Conservation (phyloP, 495 filamentous ascomycete species). For the Tuber brumale region DNA sequence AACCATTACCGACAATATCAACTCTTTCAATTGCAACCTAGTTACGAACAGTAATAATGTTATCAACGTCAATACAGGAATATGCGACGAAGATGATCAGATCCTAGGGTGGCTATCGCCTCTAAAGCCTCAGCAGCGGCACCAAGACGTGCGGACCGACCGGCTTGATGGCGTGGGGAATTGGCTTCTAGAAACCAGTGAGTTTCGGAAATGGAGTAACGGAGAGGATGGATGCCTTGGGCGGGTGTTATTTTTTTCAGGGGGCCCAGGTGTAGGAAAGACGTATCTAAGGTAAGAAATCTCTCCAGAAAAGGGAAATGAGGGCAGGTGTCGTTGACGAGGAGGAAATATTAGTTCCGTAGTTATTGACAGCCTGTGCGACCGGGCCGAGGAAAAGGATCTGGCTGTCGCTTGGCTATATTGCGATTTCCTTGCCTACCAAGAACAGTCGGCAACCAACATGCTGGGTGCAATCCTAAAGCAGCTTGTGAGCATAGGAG, state of each 20-base stretch:
- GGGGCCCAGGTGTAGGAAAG: background rate
- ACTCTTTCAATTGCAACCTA: background rate
- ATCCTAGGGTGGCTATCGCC: background rate
- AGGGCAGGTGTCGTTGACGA: background rate
- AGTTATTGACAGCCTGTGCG: background rate
- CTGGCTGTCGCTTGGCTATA: background rate
- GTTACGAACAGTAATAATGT: background rate
- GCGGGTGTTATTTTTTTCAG: background rate
- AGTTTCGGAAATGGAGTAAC: background rate
- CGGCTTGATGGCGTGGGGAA: background rate
- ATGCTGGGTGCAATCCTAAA: background rate
- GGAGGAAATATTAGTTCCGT: background rate
- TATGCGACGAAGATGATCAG: background rate
- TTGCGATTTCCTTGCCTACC: background rate
- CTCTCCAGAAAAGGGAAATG: background rate
- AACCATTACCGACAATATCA: background rate
- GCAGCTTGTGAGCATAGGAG: background rate
- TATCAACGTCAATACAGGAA: background rate
- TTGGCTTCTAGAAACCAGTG: background rate
- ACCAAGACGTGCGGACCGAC: background rate
- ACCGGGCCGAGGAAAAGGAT: background rate
- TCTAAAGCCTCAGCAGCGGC: background rate
- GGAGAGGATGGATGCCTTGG: background rate
- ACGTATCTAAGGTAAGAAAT: background rate
- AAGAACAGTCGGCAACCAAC: background rate